phyloP scores from a whole-genome alignment of 441 rosid genomes.

The Eutrema salsugineum region DNA sequence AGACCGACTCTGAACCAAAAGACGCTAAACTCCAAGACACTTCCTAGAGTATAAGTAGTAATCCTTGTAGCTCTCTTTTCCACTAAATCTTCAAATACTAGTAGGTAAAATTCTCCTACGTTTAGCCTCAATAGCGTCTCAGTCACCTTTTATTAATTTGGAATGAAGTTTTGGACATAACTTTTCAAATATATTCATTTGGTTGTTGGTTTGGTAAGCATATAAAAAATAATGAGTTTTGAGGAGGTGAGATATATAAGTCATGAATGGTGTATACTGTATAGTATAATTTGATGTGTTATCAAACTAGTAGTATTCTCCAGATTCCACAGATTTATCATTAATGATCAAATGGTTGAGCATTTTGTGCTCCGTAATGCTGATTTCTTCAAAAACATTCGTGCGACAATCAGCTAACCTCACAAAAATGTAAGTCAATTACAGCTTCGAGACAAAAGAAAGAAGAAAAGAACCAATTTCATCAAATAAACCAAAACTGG shows the following conservation, averaged over 20 bases:
- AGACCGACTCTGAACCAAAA: constrained; percentile 18
- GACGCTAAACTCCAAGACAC: constrained; percentile 16
- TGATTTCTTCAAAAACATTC: neutral
- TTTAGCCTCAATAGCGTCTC: constrained; percentile 3
- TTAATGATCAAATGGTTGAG: neutral
- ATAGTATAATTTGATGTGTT: neutral
- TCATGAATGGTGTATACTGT: neutral
- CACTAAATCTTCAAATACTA: constrained; percentile 14
- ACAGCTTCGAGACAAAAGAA: neutral
- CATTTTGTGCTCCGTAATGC: neutral
- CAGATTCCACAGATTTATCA: neutral
- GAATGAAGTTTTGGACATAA: constrained; percentile 13
- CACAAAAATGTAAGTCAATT: neutral
- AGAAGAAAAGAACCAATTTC: neutral
- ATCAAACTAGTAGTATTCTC: neutral
- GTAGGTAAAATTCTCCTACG: neutral
- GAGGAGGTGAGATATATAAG: neutral
- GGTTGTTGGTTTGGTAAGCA: constrained; percentile 6
- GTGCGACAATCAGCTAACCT: neutral
- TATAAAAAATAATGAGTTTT: neutral
- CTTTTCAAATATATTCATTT: neutral
- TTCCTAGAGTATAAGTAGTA: neutral
- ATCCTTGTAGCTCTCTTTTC: constrained; percentile 14
- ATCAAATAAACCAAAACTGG: neutral
- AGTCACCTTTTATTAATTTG: neutral